These are phyloP conservation scores for Russula olivacea DNA, from an alignment of 768 basidiomycete genomes.

Conservation along the genomic window DNA sequence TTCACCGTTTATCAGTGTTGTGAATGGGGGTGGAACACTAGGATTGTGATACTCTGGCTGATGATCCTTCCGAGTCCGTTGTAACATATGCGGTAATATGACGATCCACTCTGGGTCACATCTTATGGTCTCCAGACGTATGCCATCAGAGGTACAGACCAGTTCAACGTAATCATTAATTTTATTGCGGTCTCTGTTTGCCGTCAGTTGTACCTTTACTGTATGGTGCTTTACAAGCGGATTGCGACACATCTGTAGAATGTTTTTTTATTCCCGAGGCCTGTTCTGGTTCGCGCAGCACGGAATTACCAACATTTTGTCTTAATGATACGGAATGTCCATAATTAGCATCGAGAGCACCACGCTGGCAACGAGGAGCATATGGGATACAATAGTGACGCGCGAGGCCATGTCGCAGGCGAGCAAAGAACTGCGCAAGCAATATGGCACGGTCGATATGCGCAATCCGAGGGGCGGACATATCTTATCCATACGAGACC, in stretches of 20 bases:
- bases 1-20: conserved; percentile 5
- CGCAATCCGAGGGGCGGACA: conserved; percentile 23
- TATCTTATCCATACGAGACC: not conserved
- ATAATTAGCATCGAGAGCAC: conserved; percentile 92
- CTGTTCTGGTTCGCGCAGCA: conserved; percentile 18
- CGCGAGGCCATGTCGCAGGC: conserved; percentile 93
- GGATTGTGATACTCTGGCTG: not conserved
- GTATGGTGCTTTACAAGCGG: conserved; percentile 16
- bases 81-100: not conserved
- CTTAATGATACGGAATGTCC: not conserved
- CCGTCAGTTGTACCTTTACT: conserved; percentile 10
- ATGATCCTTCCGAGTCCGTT: not conserved
- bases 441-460: conserved; percentile 99
- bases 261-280: conserved; percentile 14
- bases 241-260: conserved; percentile 22
- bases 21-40: conserved; percentile 13
- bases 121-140: conserved; percentile 1
- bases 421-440: conserved; percentile 93
- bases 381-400: conserved; percentile 98
- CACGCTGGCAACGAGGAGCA: conserved; percentile 88
- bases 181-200: not conserved
- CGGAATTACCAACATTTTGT: conserved; percentile 17
- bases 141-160: not conserved
- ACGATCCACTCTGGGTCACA: not conserved
- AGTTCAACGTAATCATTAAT: conserved; percentile 13